These are phyloP conservation scores for Fusarium incarnatum DNA, from an alignment of 2,329 filamentous ascomycete genomes.

Conservation along the genomic window DNA sequence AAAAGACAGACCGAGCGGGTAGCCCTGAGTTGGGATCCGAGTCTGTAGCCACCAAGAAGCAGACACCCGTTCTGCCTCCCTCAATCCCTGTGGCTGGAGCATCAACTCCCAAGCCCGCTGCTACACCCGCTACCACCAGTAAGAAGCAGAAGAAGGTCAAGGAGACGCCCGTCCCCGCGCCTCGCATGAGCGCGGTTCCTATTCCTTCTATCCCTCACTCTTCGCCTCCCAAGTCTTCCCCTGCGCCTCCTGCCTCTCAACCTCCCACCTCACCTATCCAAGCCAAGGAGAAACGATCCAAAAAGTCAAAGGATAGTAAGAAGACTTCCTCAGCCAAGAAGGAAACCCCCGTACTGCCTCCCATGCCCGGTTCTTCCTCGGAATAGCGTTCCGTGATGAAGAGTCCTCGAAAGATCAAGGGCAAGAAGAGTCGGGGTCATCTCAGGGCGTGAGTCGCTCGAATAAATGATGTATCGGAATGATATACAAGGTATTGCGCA, in stretches of 20 bases:
- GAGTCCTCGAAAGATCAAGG: constrained; percentile 6
- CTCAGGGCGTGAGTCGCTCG: background rate
- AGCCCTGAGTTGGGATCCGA: constrained; percentile 54
- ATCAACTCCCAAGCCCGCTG: constrained; percentile 41
- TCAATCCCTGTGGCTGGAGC: constrained; percentile 45
- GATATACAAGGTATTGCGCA: background rate
- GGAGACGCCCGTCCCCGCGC: constrained; percentile 47
- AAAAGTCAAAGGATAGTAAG: constrained; percentile 47
- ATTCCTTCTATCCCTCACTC: constrained; percentile 53
- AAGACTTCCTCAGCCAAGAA: constrained; percentile 42
- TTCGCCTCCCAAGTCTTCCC: constrained; percentile 45
- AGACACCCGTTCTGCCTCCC: constrained; percentile 51
- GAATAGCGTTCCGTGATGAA: constrained; percentile 39
- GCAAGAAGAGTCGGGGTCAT: background rate
- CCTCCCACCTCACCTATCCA: constrained; percentile 36
- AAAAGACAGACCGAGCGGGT: constrained; percentile 49
- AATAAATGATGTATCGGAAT: background rate
- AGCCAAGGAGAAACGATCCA: constrained; percentile 48
- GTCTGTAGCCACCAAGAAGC: constrained; percentile 46
- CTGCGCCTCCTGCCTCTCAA: constrained; percentile 35
- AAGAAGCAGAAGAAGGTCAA: constrained; percentile 49
- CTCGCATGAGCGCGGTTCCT: constrained; percentile 49
- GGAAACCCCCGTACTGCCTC: constrained; percentile 46
- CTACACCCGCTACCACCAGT: constrained; percentile 38
- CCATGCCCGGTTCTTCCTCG: constrained; percentile 32